Percentiles rank a stretch among this genome's conserved stretches.
These are phyloP conservation scores for Xylaria polymorpha DNA, from an alignment of 2,329 filamentous ascomycete genomes.

Conservation along the genomic window DNA sequence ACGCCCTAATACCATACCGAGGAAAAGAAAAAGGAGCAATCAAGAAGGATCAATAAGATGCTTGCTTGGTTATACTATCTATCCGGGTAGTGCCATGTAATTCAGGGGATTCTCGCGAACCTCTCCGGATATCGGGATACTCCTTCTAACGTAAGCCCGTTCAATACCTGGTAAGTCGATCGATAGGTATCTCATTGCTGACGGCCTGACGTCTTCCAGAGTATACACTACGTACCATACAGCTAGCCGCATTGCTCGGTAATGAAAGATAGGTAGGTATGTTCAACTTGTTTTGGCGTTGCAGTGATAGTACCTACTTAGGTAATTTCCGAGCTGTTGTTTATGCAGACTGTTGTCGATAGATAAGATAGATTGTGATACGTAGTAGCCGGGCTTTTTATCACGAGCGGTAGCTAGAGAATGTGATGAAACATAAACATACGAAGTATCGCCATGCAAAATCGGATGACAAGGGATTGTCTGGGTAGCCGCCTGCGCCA, in stretches of 20 bases:
- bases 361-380: background rate
- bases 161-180: background rate
- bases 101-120: constrained; percentile 1
- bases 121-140: background rate
- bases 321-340: background rate
- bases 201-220: background rate
- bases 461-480: background rate
- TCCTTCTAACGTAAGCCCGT: constrained; percentile 7
- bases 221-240: too few species aligned
- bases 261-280: background rate
- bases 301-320: background rate
- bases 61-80: background rate
- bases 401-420: constrained; percentile 5
- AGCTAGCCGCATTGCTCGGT: background rate
- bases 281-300: background rate
- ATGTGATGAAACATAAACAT: background rate
- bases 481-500: too few species aligned
- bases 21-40: background rate
- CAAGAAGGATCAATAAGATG: background rate
- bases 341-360: background rate
- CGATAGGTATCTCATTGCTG: background rate
- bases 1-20: background rate
- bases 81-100: background rate
- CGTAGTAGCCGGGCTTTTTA: background rate
- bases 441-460: background rate